Conservation (phyloP, 2,329 filamentous ascomycete genomes). For the Colletotrichum simmondsii region DNA sequence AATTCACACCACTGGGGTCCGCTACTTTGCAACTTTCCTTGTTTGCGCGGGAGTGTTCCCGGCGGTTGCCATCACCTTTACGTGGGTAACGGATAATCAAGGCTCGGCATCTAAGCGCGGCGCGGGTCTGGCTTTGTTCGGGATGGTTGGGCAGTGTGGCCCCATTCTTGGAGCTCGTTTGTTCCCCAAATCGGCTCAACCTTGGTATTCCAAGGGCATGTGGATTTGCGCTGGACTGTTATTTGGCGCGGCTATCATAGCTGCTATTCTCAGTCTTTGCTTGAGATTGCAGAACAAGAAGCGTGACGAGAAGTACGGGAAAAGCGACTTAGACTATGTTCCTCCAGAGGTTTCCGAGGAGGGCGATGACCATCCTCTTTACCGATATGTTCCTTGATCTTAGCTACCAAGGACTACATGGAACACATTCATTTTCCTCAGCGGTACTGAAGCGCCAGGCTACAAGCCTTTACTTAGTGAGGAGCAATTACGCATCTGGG, state of each 20-base stretch:
- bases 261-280: constrained; percentile 21
- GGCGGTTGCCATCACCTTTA: constrained; percentile 74
- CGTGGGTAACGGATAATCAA: constrained; percentile 79
- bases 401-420: background rate
- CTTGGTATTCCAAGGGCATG: constrained; percentile 53
- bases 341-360: constrained; percentile 20
- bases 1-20: constrained; percentile 53
- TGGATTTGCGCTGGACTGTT: constrained; percentile 52
- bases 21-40: constrained; percentile 60
- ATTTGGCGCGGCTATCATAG: constrained; percentile 38
- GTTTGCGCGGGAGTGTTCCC: constrained; percentile 66
- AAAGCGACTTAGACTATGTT: constrained; percentile 30
- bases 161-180: constrained; percentile 72
- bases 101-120: constrained; percentile 74
- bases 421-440: background rate
- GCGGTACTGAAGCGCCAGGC: too few species aligned
- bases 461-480: too few species aligned
- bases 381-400: constrained; percentile 14
- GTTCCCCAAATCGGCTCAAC: constrained; percentile 59
- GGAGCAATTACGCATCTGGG: too few species aligned
- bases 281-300: constrained; percentile 30
- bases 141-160: constrained; percentile 69
- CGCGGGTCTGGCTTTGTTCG: constrained; percentile 70
- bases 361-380: constrained; percentile 31
- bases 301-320: constrained; percentile 29